Base-by-base conservation (phyloP, 495 filamentous ascomycete genomes). In the Neurospora sublineolata region DNA sequence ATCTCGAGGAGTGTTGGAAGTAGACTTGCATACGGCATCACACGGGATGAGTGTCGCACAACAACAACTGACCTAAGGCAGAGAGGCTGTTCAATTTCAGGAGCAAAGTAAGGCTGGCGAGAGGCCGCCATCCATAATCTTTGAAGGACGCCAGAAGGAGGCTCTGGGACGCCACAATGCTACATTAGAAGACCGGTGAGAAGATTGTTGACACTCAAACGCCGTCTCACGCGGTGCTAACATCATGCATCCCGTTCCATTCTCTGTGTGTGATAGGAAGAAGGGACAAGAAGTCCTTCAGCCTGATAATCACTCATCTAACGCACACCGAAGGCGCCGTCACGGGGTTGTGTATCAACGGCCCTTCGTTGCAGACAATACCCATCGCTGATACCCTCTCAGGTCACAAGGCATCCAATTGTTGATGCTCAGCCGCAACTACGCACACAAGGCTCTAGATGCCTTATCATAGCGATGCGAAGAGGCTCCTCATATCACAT, bases 401-500 rank as follows among this genome's bases (percentile, higher is more conserved):
- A 46, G 42, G 9, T 2, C 3, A 8, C 0, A 46, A 46, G 42
- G 42, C n/a, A 46, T 46, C 42, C n/a, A 23, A 46, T 11, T 46
- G 3, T 46, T 11, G 3, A 46, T 46, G 0, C 0, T 23, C 42
- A 46, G 42, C 3, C 42, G 42, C 42, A 46, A 1, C 16, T 4
- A 20, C 0, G 2, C 18, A 10, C 16, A 44, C 42, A 46, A 20
- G n/a, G 42, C 42, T 46, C 42, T 4, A n/a, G 42, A 46, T 46
- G 42, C 42, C 42, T 46, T 46, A 1, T 46, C 42, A 46, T 20
- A 4, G 0, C 0, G n/a, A 23, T 46, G 7, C 3, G n/a, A 46
- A 20, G 42, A 46, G 42, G 0, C 42, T 20, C 42, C 0, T 46
- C 0, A 23, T 10, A 0, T 4, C 8, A 0, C 18, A 46, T 3